A percentile compares a stretch with the other conserved stretches of the same genome.
Conservation (phyloP, 345 rosid species). For the Murraya paniculata region DNA sequence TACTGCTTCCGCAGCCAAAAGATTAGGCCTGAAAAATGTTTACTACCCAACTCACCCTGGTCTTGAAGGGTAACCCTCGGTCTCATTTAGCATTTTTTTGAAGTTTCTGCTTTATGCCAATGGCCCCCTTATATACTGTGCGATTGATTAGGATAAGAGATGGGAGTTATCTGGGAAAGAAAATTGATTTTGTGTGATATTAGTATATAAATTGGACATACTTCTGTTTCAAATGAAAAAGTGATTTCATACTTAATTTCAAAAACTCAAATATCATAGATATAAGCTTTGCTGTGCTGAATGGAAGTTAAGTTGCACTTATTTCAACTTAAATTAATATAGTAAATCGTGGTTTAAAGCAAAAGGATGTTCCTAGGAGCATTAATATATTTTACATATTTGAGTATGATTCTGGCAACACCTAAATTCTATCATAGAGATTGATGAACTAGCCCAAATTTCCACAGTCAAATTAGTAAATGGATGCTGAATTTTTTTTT, state of each 20-base stretch:
- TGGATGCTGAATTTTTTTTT: not conserved
- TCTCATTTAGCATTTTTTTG: not conserved
- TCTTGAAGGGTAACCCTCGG: conserved; percentile 71
- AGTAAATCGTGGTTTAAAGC: not conserved
- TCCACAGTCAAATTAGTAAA: not conserved
- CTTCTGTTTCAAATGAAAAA: not conserved
- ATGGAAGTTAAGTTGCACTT: not conserved
- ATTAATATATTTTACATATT: not conserved
- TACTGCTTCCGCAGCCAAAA: conserved; percentile 82
- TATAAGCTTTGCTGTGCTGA: not conserved
- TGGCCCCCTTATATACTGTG: not conserved
- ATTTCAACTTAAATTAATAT: not conserved
- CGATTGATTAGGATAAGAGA: not conserved
- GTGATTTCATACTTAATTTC: not conserved
- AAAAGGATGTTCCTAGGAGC: not conserved
- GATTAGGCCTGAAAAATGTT: conserved; percentile 64
- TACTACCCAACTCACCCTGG: conserved; percentile 80
- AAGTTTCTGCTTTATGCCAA: not conserved
- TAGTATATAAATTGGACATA: not conserved
- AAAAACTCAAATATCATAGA: not conserved
- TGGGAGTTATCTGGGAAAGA: not conserved
- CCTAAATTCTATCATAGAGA: not conserved
- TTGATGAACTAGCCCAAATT: not conserved
- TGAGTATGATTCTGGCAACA: not conserved
- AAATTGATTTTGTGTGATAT: not conserved